Evolutionary conservation across 208 protist genomes (phyloP).

Genomic region (Wallacemonas rigidus): DNA sequence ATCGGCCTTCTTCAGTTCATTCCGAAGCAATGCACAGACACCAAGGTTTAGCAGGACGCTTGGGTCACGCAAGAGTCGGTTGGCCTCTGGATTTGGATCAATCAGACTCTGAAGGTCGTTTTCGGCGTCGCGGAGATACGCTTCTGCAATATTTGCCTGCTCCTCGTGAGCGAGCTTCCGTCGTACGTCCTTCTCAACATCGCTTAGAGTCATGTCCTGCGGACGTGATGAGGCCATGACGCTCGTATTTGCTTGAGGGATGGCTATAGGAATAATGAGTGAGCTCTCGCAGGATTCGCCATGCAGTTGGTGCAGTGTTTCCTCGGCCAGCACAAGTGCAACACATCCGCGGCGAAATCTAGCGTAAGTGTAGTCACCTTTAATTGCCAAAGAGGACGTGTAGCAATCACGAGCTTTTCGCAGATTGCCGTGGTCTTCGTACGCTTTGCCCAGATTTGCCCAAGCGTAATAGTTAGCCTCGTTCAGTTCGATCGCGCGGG

Average conservation of each 20-base stretch:
- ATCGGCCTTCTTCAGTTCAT: constrained; percentile 60
- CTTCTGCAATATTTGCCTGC: constrained; percentile 22
- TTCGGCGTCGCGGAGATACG: constrained; percentile 39
- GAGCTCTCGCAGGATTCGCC: constrained; percentile 7
- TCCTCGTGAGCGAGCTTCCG: constrained; percentile 28
- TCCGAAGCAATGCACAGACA: constrained; percentile 61
- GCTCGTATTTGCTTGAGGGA: neutral
- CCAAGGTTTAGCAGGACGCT: constrained; percentile 74
- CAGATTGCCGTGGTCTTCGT: constrained; percentile 82
- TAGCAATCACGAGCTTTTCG: constrained; percentile 81
- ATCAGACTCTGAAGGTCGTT: constrained; percentile 53
- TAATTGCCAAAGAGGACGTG: constrained; percentile 60
- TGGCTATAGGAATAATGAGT: constrained; percentile 8
- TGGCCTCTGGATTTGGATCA: constrained; percentile 25
- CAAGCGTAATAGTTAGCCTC: constrained; percentile 93
- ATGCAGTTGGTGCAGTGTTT: constrained; percentile 14
- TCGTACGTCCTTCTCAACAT: constrained; percentile 48
- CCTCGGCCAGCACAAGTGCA: constrained; percentile 54
- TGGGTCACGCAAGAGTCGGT: constrained; percentile 39
- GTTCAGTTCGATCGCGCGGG: constrained; percentile 82
- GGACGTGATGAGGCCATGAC: constrained; percentile 1
- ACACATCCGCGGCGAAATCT: constrained; percentile 77
- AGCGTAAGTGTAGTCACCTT: constrained; percentile 78
- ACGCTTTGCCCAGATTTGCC: constrained; percentile 85
- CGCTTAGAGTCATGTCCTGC: constrained; percentile 23